Percentiles rank a stretch among this genome's conserved stretches.
Conservation (phyloP, 441 rosid genomes). For the Metrosideros polymorpha region DNA sequence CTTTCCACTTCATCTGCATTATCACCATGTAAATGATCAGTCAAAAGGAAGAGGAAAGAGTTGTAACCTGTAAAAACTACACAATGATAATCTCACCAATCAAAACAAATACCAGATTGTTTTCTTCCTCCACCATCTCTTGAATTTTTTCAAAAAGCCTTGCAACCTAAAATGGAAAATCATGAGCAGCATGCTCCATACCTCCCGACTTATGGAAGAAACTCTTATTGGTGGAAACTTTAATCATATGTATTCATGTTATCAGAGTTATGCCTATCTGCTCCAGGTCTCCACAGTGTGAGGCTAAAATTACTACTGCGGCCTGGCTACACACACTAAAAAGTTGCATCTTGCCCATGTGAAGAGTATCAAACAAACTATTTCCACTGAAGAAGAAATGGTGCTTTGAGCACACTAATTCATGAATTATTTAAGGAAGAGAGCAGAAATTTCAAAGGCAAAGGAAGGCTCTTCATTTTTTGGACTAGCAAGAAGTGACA, state of each 20-base stretch:
- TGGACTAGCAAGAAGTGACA: neutral
- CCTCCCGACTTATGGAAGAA: neutral
- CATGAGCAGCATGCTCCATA: neutral
- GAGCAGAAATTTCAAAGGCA: neutral
- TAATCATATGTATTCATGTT: neutral
- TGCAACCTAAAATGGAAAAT: conserved; percentile 52
- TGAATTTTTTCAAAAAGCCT: conserved; percentile 96
- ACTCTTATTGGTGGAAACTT: neutral
- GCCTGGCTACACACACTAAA: neutral
- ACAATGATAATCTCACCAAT: conserved; percentile 58
- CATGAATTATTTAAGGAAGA: neutral
- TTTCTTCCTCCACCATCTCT: conserved; percentile 99
- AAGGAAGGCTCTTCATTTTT: neutral
- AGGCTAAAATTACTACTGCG: neutral
- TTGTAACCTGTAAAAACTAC: neutral
- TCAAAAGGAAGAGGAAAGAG: conserved; percentile 6
- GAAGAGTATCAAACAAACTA: neutral
- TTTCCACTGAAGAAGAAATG: neutral
- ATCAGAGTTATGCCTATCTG: neutral
- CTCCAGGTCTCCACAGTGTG: neutral
- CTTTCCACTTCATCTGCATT: conserved; percentile 97
- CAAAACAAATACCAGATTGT: conserved; percentile 92
- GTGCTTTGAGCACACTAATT: neutral
- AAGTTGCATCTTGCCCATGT: neutral
- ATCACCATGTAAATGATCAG: conserved; percentile 14